These are phyloP conservation scores for Pythium utonaiense DNA, from an alignment of 352 stramenopile species.

Conservation along the genomic window DNA sequence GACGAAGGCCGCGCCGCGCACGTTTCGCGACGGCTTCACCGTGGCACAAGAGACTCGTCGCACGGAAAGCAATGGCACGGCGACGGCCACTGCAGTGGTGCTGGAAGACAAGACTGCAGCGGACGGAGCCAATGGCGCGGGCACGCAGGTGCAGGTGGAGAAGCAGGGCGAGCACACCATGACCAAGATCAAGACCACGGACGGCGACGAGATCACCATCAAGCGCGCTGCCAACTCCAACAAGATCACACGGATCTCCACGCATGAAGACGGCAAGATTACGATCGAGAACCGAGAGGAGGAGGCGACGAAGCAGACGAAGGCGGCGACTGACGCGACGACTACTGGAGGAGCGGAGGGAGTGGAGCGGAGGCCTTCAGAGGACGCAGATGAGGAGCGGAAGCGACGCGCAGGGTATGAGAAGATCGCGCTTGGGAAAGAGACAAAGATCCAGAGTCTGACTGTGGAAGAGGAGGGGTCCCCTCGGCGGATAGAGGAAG, in stretches of 20 bases:
- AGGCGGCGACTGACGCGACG: neutral
- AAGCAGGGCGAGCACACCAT: constrained; percentile 33
- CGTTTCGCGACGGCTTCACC: constrained; percentile 76
- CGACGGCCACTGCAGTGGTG: neutral
- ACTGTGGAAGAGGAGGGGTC: neutral
- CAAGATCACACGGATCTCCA: constrained; percentile 67
- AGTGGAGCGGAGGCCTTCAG: neutral
- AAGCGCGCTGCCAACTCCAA: constrained; percentile 54
- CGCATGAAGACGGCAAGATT: constrained; percentile 68
- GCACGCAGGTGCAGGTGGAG: constrained; percentile 25
- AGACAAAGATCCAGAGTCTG: neutral
- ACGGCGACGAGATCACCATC: constrained; percentile 79
- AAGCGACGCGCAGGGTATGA: constrained; percentile 14
- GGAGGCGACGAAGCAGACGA: neutral
- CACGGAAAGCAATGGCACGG: constrained; percentile 28
- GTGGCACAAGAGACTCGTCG: constrained; percentile 50
- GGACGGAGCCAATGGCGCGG: neutral
- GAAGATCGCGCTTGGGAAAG: constrained; percentile 13
- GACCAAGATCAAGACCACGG: constrained; percentile 72
- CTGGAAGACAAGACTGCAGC: neutral
- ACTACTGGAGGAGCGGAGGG: neutral
- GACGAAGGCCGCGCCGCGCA: constrained; percentile 17
- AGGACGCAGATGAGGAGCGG: neutral
- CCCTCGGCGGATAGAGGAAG: constrained; percentile 4
- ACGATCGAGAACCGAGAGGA: constrained; percentile 57